Base-by-base conservation (phyloP, 192 early-diverging fungal species). In the Backusella parvicylindrica region DNA sequence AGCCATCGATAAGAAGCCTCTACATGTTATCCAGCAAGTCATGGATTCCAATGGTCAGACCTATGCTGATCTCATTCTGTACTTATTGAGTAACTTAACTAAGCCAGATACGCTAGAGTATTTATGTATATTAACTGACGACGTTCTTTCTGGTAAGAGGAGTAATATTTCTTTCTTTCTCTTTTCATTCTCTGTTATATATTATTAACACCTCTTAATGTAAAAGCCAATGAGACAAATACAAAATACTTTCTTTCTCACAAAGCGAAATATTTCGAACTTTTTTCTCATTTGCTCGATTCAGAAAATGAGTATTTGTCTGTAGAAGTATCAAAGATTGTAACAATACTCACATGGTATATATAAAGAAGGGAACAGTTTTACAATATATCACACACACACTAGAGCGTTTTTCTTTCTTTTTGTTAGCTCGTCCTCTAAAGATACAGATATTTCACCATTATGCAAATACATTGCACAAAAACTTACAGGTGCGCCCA, bases 91-190 rank as follows among this genome's bases (percentile, higher is more conserved):
- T 65, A 95, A 91, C 78, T 86, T 97, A 43, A 84, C 89, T 30
- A 90, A 95, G 68, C 80, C 89, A 15, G 96, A 98, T 78, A 96
- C 96, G 5, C 84, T 96, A 36, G 95, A 99, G 78, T 92, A 93
- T 75, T 90, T 98, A 60, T 83, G 97, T 47, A 91, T 98, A 31
- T 75, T 92, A 30, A 82, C 96, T 37, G 95, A 96, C 76, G 94
- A 97, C 73, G 82, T 95, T 28, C 84, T 95, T 6, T 68, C 84
- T 13, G 91, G 67, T 68, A 68, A 40, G 7, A 64, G 4, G 11
- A 41, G 12, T n/a, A 35, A 15, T 36, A 35, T 18, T 1, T 26
- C 9, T 41, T 3, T 68, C 12, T 28, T 30, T 68, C 30, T 1
- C 1, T 31, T 15, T 5, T 2, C n/a, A n/a, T n/a, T n/a, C n/a